These are phyloP conservation scores for Tetrahymena borealis DNA, from an alignment of 73 alveolate species.

Conservation along the genomic window DNA sequence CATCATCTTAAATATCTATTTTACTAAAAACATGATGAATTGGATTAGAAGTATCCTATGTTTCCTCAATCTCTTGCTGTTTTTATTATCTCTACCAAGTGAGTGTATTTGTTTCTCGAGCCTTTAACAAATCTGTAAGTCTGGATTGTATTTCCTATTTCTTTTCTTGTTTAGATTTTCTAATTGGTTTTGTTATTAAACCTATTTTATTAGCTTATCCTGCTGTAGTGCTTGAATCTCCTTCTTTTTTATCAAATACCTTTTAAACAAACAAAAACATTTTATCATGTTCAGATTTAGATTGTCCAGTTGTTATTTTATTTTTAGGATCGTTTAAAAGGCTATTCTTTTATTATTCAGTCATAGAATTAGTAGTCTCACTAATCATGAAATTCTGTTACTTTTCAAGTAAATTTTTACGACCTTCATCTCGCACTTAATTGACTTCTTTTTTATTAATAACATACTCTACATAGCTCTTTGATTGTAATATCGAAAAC, in stretches of 20 bases:
- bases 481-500: not conserved
- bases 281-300: not conserved
- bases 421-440: not conserved
- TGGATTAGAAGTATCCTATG: not conserved
- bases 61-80: not conserved
- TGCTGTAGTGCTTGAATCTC: not conserved
- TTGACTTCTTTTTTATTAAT: not conserved
- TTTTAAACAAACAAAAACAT: not conserved
- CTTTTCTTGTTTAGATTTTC: not conserved
- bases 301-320: not conserved
- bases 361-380: not conserved
- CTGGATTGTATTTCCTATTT: not conserved
- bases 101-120: not conserved
- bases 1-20: not conserved
- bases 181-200: not conserved
- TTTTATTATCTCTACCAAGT: not conserved
- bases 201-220: not conserved
- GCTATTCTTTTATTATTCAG: not conserved
- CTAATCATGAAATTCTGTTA: not conserved
- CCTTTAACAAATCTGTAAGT: not conserved
- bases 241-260: not conserved
- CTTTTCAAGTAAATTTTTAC: not conserved
- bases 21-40: not conserved
- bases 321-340: not conserved
- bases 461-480: not conserved